These are phyloP conservation scores for Emiliania huxleyi DNA, from an alignment of 78 protist species.

Conservation along the genomic window DNA sequence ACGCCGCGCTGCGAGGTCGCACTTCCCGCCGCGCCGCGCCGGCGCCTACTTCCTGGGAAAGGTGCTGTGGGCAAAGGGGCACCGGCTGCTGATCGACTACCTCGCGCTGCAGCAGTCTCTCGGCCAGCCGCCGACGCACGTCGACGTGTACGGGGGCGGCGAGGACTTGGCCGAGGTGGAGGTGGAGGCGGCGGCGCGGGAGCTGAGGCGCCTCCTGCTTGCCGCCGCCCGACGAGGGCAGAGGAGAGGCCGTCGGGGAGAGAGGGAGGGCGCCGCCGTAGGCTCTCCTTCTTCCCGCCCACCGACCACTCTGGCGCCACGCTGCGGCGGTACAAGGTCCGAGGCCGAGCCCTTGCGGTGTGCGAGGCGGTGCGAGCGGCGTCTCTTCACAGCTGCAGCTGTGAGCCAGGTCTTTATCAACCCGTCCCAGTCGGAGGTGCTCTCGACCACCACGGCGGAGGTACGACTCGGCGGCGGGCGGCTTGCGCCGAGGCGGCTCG, in stretches of 20 bases:
- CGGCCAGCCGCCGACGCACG: not conserved
- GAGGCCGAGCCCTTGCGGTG: too few species aligned
- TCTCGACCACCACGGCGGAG: not conserved
- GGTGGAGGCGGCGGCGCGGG: not conserved
- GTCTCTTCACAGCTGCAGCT: too few species aligned
- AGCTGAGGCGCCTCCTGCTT: not conserved
- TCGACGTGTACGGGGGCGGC: not conserved
- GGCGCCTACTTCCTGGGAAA: constrained; percentile 10
- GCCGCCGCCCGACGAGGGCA: too few species aligned
- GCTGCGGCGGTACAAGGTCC: not conserved
- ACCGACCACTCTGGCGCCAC: not conserved
- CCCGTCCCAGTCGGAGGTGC: not conserved
- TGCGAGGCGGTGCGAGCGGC: too few species aligned
- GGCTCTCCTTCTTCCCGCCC: not conserved
- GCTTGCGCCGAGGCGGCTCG: too few species aligned
- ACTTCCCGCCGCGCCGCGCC: not conserved
- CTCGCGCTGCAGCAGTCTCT: not conserved
- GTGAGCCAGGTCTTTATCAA: not conserved
- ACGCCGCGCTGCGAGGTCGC: not conserved
- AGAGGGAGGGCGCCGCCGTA: not conserved
- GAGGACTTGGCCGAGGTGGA: not conserved
- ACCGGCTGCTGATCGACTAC: not conserved
- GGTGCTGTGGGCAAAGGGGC: constrained; percentile 21
- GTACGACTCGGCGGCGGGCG: too few species aligned
- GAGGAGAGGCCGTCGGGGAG: too few species aligned